Percentiles rank a stretch among this genome's conserved stretches.
Conservation (phyloP, 768 basidiomycete species). For the Boletus sp. region DNA sequence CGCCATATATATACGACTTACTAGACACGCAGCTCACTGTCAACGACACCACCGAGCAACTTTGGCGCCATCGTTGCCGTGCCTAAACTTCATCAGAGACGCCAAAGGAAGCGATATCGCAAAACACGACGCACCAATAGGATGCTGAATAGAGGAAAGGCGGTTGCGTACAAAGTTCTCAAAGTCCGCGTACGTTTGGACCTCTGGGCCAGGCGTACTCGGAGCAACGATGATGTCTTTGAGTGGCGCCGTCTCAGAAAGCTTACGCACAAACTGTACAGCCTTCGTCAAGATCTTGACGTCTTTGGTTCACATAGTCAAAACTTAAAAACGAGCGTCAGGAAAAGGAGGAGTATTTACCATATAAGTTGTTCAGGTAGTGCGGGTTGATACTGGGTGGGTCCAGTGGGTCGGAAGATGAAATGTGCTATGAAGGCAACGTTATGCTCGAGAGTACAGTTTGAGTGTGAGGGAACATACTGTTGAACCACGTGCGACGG, state of each 20-base stretch:
- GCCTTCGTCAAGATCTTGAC: conserved; percentile 18
- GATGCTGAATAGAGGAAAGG: conserved; percentile 1
- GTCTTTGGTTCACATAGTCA: conserved; percentile 5
- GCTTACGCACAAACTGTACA: conserved; percentile 8
- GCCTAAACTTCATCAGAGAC: conserved; percentile 7
- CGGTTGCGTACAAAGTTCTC: conserved; percentile 7
- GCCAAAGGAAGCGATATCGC: background rate
- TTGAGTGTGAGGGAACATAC: background rate
- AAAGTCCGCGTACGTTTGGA: conserved; percentile 16
- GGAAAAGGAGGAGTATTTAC: background rate
- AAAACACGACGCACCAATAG: conserved; percentile 8
- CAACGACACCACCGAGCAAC: conserved; percentile 18
- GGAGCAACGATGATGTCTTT: conserved; percentile 16
- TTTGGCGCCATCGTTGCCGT: conserved; percentile 20
- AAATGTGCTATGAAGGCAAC: conserved; percentile 8
- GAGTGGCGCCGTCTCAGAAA: conserved; percentile 17
- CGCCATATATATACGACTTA: background rate
- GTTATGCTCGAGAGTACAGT: background rate
- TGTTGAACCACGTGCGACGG: conserved; percentile 17
- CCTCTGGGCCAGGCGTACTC: conserved; percentile 20
- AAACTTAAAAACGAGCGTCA: background rate
- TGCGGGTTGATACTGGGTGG: conserved; percentile 13
- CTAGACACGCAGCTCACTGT: conserved; percentile 17
- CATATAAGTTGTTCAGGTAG: conserved; percentile 14
- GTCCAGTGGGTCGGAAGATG: conserved; percentile 12